A percentile compares a stretch with the other conserved stretches of the same genome.
These are phyloP conservation scores for Schizochytrium sp. DNA, from an alignment of 108 stramenopile genomes.

Conservation along the genomic window DNA sequence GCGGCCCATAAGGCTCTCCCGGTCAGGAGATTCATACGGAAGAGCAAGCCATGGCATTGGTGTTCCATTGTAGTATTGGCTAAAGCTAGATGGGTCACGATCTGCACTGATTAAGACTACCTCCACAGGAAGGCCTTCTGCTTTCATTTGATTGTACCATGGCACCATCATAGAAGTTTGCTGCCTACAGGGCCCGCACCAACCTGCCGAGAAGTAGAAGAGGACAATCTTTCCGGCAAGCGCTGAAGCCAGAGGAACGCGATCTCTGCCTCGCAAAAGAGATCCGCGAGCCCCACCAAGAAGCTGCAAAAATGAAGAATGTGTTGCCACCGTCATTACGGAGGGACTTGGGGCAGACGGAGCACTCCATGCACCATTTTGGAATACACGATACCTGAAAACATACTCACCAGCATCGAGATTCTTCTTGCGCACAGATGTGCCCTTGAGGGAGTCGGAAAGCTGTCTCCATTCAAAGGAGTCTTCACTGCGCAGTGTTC, in stretches of 20 bases:
- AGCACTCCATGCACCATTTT: constrained; percentile 19
- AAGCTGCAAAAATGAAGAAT: constrained; percentile 7
- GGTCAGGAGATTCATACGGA: constrained; percentile 1
- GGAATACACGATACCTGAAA: neutral
- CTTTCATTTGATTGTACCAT: constrained; percentile 20
- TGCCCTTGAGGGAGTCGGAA: constrained; percentile 39
- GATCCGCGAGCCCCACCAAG: neutral
- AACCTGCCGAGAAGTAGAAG: constrained; percentile 53
- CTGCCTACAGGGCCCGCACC: constrained; percentile 63
- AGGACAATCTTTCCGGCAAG: neutral
- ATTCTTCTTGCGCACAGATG: constrained; percentile 51
- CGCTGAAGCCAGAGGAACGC: neutral
- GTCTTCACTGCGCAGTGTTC: neutral
- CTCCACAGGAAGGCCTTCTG: neutral
- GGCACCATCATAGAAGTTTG: constrained; percentile 40
- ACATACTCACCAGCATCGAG: constrained; percentile 17
- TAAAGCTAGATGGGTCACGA: neutral
- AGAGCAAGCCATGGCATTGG: constrained; percentile 62
- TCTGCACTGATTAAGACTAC: constrained; percentile 58
- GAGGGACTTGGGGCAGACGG: constrained; percentile 25
- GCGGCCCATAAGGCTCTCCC: neutral
- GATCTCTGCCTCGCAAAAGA: neutral
- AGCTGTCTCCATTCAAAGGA: constrained; percentile 4
- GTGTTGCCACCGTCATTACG: neutral
- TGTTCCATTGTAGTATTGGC: neutral